Conservation (phyloP, 768 basidiomycete species). For the Mycena amicta region DNA sequence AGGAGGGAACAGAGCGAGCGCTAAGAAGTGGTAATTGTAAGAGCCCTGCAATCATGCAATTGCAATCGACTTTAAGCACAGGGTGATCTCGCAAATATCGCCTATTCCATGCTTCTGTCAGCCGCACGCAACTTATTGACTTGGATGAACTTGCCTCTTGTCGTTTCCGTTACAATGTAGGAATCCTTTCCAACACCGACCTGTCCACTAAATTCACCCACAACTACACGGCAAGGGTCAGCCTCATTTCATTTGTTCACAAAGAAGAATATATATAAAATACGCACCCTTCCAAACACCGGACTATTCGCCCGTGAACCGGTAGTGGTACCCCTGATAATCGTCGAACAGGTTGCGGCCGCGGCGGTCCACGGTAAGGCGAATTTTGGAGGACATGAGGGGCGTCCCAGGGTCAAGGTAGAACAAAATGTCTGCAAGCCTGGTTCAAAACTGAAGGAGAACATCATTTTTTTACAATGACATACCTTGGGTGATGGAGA, state of each 20-base stretch:
- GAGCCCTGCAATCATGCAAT: too few relatives aligned
- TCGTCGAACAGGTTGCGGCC: conserved; percentile 36
- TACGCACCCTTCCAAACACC: conserved; percentile 67
- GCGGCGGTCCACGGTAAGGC: too few relatives aligned
- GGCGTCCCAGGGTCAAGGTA: too few relatives aligned
- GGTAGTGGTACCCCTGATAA: conserved; percentile 37
- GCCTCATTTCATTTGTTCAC: conserved; percentile 1
- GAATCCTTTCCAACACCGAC: conserved; percentile 79
- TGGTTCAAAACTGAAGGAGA: too few relatives aligned
- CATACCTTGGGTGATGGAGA: too few relatives aligned
- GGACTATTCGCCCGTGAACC: conserved; percentile 53
- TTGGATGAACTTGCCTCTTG: conserved; percentile 73
- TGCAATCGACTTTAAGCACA: too few relatives aligned
- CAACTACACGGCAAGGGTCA: conserved; percentile 47
- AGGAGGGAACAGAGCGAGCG: too few relatives aligned
- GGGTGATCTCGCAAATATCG: too few relatives aligned
- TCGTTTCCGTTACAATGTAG: conserved; percentile 74
- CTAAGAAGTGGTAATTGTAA: too few relatives aligned
- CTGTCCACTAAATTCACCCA: conserved; percentile 94
- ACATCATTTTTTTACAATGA: too few relatives aligned
- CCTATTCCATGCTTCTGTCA: conserved; percentile 42
- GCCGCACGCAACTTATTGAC: not conserved
- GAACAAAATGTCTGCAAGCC: too few relatives aligned
- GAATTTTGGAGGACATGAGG: too few relatives aligned
- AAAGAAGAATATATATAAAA: conserved; percentile 10